Percentiles rank a stretch among this genome's conserved stretches.
These are phyloP conservation scores for Trichoderma asperellum DNA, from an alignment of 2,329 filamentous ascomycete genomes.

Conservation along the genomic window DNA sequence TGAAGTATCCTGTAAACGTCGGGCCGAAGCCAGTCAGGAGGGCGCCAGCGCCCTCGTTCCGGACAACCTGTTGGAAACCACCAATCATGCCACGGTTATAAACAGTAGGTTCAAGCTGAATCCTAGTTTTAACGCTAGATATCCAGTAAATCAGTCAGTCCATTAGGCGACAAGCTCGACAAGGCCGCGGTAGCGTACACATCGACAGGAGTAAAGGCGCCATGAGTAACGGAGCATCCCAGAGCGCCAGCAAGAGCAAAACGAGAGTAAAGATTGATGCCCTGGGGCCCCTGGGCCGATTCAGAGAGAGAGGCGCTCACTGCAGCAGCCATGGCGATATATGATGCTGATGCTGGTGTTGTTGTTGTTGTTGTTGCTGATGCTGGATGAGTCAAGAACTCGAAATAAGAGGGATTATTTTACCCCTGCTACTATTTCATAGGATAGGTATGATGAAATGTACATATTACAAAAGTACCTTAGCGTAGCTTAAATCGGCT, in stretches of 20 bases:
- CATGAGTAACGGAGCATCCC: constrained; percentile 98
- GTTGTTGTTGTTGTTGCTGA: neutral
- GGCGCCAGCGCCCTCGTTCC: constrained; percentile 82
- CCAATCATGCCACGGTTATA: constrained; percentile 89
- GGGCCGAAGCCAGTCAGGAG: constrained; percentile 84
- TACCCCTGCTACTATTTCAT: neutral
- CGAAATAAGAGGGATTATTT: neutral
- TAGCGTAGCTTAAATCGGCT: neutral
- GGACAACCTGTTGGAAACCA: constrained; percentile 83
- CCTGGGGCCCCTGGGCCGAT: constrained; percentile 48
- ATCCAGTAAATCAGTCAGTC: constrained; percentile 33
- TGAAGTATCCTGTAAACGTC: constrained; percentile 88
- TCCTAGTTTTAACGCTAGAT: constrained; percentile 87
- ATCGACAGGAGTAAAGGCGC: constrained; percentile 95
- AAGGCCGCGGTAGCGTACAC: constrained; percentile 72
- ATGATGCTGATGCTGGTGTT: neutral
- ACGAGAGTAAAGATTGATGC: constrained; percentile 81
- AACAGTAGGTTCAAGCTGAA: constrained; percentile 86
- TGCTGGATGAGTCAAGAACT: neutral
- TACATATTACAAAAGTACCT: neutral
- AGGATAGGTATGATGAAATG: neutral
- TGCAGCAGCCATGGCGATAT: constrained; percentile 28
- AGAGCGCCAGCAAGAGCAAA: constrained; percentile 97
- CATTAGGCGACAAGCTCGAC: neutral
- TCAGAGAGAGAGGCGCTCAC: constrained; percentile 37